These are phyloP conservation scores for Ailanthus altissimus DNA, from an alignment of 345 rosid species.

Conservation along the genomic window DNA sequence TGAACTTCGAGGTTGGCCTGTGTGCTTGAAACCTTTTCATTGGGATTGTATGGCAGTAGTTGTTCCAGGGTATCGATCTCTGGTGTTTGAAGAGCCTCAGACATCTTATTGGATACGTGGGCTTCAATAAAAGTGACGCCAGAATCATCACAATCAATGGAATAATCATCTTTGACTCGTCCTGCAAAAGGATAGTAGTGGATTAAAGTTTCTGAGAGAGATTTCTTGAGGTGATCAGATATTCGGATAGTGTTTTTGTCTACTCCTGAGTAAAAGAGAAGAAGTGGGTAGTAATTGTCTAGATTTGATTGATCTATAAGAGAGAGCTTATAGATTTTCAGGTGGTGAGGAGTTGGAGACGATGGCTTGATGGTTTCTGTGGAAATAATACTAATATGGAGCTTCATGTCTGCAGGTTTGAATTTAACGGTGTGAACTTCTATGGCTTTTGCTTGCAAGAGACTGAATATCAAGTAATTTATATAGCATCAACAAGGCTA, in stretches of 20 bases:
- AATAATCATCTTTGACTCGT: conserved; percentile 15
- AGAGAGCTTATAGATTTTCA: conserved; percentile 30
- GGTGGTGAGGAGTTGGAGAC: conserved; percentile 33
- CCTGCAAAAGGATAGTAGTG: conserved; percentile 33
- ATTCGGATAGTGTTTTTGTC: neutral
- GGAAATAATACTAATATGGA: conserved; percentile 29
- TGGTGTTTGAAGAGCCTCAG: neutral
- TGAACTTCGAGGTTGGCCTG: conserved; percentile 6
- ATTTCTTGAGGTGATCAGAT: conserved; percentile 6
- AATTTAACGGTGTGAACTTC: too few relatives aligned
- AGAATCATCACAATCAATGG: conserved; percentile 26
- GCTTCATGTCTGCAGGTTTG: too few relatives aligned
- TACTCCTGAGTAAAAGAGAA: conserved; percentile 5
- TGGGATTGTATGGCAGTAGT: neutral
- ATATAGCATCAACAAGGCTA: too few relatives aligned
- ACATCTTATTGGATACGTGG: neutral
- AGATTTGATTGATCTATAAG: neutral
- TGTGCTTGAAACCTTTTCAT: neutral
- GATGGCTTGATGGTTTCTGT: conserved; percentile 35
- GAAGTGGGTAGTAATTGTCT: neutral
- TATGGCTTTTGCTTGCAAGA: too few relatives aligned
- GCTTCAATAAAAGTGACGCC: conserved; percentile 3
- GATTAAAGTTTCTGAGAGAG: neutral
- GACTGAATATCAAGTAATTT: too few relatives aligned
- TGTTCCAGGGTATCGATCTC: neutral